A percentile compares a stretch with the other conserved stretches of the same genome.
Evolutionary conservation across 495 filamentous ascomycete genomes (phyloP).

Genomic region (Podospora didyma): DNA sequence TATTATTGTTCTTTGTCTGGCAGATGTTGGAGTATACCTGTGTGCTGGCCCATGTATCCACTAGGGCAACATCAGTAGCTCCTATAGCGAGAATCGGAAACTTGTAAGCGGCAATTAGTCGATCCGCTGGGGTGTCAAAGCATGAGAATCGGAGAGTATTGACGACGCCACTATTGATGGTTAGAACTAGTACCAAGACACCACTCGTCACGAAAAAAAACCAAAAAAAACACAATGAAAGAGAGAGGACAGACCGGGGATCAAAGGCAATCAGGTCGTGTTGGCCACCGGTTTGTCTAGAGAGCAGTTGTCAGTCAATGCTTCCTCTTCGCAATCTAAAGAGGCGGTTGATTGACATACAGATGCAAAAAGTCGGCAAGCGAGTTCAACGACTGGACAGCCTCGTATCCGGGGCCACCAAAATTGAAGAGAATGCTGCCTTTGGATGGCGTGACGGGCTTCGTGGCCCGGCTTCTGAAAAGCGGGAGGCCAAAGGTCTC

Average conservation of each 20-base stretch:
- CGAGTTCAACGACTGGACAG: constrained; percentile 16
- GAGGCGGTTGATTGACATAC: constrained; percentile 9
- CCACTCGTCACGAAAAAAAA: no score
- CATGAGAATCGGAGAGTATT: constrained; percentile 17
- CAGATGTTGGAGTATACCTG: constrained; percentile 15
- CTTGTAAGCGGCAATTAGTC: no score
- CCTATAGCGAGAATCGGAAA: no score
- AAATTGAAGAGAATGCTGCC: constrained; percentile 46
- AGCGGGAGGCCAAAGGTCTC: constrained; percentile 33
- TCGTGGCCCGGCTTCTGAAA: constrained; percentile 26
- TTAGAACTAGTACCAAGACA: not conserved
- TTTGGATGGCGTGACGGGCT: constrained; percentile 26
- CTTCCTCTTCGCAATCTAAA: no score
- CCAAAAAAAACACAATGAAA: not conserved
- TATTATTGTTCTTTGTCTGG: constrained; percentile 2
- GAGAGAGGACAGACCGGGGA: constrained; percentile 25
- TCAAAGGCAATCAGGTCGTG: constrained; percentile 41
- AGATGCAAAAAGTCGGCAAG: not conserved
- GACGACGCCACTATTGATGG: constrained; percentile 19
- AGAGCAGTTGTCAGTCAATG: not conserved
- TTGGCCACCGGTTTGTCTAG: constrained; percentile 29
- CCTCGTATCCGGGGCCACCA: constrained; percentile 38
- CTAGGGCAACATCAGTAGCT: no score
- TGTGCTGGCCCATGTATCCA: constrained; percentile 22
- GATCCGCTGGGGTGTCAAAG: no score